Evolutionary conservation across 139 green algal species (phyloP).

Genomic region (Tetradesmus lagerheimii): DNA sequence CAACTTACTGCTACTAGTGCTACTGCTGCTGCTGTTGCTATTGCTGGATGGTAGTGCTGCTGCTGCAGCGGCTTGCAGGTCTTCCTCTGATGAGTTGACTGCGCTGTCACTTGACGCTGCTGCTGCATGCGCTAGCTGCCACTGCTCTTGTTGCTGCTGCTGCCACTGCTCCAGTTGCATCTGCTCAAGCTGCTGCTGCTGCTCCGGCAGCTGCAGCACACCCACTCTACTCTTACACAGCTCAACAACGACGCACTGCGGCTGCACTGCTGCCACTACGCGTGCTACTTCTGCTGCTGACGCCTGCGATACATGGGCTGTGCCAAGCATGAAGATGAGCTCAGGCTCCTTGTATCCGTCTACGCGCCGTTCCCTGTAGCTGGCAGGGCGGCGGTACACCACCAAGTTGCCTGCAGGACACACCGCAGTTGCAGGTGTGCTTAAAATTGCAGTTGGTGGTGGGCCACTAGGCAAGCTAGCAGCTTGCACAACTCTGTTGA

Average conservation of each 20-base stretch:
- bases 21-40: slow-evolving; percentile 23
- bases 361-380: slow-evolving; percentile 74
- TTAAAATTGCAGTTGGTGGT: no score
- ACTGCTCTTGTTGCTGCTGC: slow-evolving; percentile 17
- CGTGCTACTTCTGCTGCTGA: slow-evolving; percentile 18
- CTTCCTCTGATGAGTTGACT: background rate
- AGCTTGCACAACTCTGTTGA: no score
- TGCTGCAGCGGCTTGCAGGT: slow-evolving; percentile 6
- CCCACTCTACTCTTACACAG: slow-evolving; percentile 76
- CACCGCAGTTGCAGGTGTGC: no score
- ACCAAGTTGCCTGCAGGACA: slow-evolving; percentile 72
- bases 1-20: slow-evolving; percentile 8
- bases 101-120: background rate
- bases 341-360: slow-evolving; percentile 86
- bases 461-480: no score
- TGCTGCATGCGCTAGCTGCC: background rate
- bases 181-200: slow-evolving; percentile 34
- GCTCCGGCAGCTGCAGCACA: slow-evolving; percentile 37
- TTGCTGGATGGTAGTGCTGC: slow-evolving; percentile 2
- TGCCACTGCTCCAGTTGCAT: background rate
- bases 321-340: slow-evolving; percentile 80
- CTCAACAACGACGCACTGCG: slow-evolving; percentile 84
- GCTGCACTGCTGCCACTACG: slow-evolving; percentile 58
- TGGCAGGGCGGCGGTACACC: slow-evolving; percentile 61
- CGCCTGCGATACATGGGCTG: slow-evolving; percentile 69